Evolutionary conservation across 1,284 basidiomycete genomes (phyloP).

Genomic region (Sporisorium graminicola): DNA sequence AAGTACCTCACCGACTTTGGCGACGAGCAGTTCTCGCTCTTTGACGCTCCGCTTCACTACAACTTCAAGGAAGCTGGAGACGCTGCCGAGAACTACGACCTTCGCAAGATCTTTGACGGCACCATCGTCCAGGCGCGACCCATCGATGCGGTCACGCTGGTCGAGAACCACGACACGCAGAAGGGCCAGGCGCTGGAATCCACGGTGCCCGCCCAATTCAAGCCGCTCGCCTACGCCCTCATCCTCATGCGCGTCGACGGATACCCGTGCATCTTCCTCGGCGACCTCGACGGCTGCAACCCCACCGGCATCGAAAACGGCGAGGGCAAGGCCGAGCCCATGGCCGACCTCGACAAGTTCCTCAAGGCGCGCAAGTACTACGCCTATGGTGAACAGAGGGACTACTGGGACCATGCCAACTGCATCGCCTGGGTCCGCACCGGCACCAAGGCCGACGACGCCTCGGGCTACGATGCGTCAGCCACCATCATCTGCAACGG

Average conservation of each 20-base stretch:
- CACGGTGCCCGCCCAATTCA: constrained; percentile 74
- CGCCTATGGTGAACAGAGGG: constrained; percentile 73
- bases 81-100: constrained; percentile 72
- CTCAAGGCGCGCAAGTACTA: constrained; percentile 73
- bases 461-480: constrained; percentile 49
- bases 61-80: constrained; percentile 75
- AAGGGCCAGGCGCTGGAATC: constrained; percentile 72
- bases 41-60: constrained; percentile 75
- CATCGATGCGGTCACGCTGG: constrained; percentile 75
- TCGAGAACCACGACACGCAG: constrained; percentile 74
- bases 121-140: constrained; percentile 74
- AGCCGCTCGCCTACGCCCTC: constrained; percentile 80
- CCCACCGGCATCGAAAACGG: constrained; percentile 45
- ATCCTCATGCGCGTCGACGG: constrained; percentile 85
- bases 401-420: constrained; percentile 64
- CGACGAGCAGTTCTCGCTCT: constrained; percentile 74
- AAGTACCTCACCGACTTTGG: constrained; percentile 71
- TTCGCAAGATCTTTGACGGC: constrained; percentile 74
- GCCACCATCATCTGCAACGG: constrained; percentile 62
- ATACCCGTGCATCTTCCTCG: constrained; percentile 95
- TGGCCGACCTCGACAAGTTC: constrained; percentile 71
- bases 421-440: constrained; percentile 57
- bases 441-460: constrained; percentile 36
- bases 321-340: constrained; percentile 70
- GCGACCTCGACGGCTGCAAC: constrained; percentile 78